Base-by-base conservation (phyloP, 1,284 basidiomycete species). In the Sporisorium iseilematis-ciliati region DNA sequence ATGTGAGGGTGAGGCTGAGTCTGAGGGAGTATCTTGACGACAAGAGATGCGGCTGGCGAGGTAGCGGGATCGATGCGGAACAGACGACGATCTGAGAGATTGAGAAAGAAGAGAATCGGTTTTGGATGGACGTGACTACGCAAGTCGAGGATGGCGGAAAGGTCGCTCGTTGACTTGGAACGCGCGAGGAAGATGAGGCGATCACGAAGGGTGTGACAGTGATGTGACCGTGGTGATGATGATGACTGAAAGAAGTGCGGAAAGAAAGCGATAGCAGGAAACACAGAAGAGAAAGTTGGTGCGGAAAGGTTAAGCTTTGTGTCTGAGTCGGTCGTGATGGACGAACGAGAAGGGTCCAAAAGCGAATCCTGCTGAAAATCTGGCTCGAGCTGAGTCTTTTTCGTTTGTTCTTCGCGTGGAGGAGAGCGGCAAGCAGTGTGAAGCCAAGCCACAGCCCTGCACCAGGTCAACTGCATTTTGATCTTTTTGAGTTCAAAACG, bases 401-500 rank as follows among this genome's bases (percentile, higher is more conserved):
- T 4, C 29, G 16, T 10, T 58, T n/a, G n/a, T n/a, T 43, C 49
- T 33, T 59, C 49, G 57, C 50, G 59, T 62, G 52, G 59, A 55
- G 43, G 49, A 25, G 50, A 25, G 50, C 50, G 41, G 16, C 23
- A 23, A 40, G 31, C 31, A 7, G n/a, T n/a, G n/a, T n/a, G n/a
- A 6, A 33, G 35, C 12, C 35, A 14, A 38, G 35, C 35, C 14
- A 38, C 7, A 33, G 29, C 29, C 29, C 29, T 8, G 8, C 4
- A 29, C 29, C 29, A 29, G 8, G 29, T 8, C 33, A 12, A 21
- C 14, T 51, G 49, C 49, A 35, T 51, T 51, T 33, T n/a, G n/a
- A n/a, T n/a, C n/a, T n/a, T 35, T 20, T n/a, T 10, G 25, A 42
- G n/a, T 42, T 46, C 23, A 11, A 11, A 26, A 46, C 43, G 43